These are phyloP conservation scores for Tylopilus subfusipes DNA, from an alignment of 768 basidiomycete genomes.

Conservation along the genomic window DNA sequence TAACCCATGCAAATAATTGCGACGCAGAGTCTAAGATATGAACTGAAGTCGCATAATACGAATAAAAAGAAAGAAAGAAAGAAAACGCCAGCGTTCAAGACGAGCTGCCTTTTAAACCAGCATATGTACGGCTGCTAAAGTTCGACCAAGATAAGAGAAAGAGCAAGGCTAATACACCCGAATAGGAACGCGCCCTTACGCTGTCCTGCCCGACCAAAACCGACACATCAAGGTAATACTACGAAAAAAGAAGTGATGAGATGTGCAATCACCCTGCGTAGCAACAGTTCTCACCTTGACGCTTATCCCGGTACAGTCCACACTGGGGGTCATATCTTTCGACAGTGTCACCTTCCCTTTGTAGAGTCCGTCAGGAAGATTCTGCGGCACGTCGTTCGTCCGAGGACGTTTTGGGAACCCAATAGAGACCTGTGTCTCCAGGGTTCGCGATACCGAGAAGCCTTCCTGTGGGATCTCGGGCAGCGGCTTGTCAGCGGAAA, in stretches of 20 bases:
- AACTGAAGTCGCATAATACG: not conserved
- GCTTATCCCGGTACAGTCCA: slow-evolving; percentile 64
- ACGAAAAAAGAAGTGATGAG: slow-evolving; percentile 3
- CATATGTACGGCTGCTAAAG: not conserved
- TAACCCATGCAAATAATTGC: not conserved
- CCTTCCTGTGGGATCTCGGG: slow-evolving; percentile 23
- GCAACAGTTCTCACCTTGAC: slow-evolving; percentile 51
- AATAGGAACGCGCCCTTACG: slow-evolving; percentile 56
- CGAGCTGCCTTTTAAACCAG: not conserved
- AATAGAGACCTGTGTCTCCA: slow-evolving; percentile 45
- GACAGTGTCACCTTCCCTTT: slow-evolving; percentile 55
- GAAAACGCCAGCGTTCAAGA: not conserved
- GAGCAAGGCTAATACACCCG: slow-evolving; percentile 41
- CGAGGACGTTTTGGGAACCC: slow-evolving; percentile 70
- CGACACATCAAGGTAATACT: slow-evolving; percentile 75
- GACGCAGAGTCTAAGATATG: slow-evolving; percentile 4
- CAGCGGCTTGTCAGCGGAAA: slow-evolving; percentile 21
- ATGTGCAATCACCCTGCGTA: slow-evolving; percentile 3
- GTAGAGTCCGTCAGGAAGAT: slow-evolving; percentile 65
- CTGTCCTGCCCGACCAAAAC: slow-evolving; percentile 64
- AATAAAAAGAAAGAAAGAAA: not conserved
- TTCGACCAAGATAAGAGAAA: not conserved
- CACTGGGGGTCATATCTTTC: slow-evolving; percentile 58
- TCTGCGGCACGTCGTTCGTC: slow-evolving; percentile 42
- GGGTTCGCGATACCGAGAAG: slow-evolving; percentile 23